Base-by-base conservation (phyloP, 805 yeast species). In the Torulaspora maleeae region DNA sequence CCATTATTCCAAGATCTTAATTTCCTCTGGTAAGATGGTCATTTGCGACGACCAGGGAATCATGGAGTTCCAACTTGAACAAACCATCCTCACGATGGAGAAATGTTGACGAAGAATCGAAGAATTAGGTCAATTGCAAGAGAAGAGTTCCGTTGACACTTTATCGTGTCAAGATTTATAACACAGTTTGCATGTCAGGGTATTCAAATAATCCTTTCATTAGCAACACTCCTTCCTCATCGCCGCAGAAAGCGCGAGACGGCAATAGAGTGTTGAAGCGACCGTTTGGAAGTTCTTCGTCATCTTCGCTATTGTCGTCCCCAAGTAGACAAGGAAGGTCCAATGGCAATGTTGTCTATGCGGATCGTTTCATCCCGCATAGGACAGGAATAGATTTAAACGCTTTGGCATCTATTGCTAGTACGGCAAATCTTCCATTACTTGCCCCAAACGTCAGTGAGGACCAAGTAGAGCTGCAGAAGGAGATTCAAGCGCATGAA, bases 341-440 rank as follows among this genome's bases (percentile, higher is more conserved):
- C 1, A 48, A 67, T 3, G 53, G 66, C 3, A 44, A 64, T 3
- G 49, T 51, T 5, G 71, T 78, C 0, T 86, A 84, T 66, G 81
- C 86, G 51, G 99, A 90, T 64, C 71, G 98, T 45, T 88, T 80
- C 63, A 86, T 93, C 22, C 99, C 99, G 4, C 80, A 78, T 49
- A 69, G 99, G 39, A 81, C 86, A 1, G 96, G 95, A 0, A 77
- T 88, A 20, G 95, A 88, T 57, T 69, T 91, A 12, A 93, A 87
- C 58, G 88, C 96, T 0, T 96, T 96, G 6, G 83, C 80, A 62
- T 75, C 61, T 15, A 51, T 64, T n/a, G 60, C 54, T 27, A 63
- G 49, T 19, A 38, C 51, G 4, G 51, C 58, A 19, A 56, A 56
- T 13, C 58, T 64, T 34, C 64, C 62, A 37, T 58, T 57, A 27